Conservation (phyloP, 345 rosid genomes). For the Lumnitzera littorea region DNA sequence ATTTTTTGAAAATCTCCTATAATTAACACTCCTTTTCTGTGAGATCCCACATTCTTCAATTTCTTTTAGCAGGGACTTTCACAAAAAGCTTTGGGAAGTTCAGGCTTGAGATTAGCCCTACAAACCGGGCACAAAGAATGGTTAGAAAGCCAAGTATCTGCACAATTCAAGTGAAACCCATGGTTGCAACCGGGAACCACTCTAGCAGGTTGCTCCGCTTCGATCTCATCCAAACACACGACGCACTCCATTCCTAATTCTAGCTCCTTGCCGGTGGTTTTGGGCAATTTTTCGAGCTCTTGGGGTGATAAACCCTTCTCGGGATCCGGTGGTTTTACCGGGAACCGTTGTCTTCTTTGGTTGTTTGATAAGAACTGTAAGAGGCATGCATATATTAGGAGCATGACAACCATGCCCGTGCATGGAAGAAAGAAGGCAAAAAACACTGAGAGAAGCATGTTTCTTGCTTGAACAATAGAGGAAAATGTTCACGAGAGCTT, state of each 20-base stretch:
- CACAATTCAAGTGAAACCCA: conserved; percentile 73
- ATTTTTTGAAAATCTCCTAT: too few species aligned
- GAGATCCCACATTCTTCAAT: too few species aligned
- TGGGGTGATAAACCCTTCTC: conserved; percentile 43
- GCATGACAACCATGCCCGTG: conserved; percentile 53
- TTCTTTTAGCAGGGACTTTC: not conserved
- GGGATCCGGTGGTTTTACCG: conserved; percentile 18
- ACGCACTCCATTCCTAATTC: conserved; percentile 65
- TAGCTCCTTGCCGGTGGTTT: conserved; percentile 56
- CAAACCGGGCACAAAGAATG: conserved; percentile 67
- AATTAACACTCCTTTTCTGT: too few species aligned
- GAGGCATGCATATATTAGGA: conserved; percentile 50
- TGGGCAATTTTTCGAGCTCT: conserved; percentile 64
- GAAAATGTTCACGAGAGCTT: not conserved
- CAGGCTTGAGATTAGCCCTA: conserved; percentile 39
- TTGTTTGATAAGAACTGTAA: conserved; percentile 35
- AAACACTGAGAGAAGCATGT: conserved; percentile 47
- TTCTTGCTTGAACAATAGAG: not conserved
- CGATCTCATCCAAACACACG: conserved; percentile 75
- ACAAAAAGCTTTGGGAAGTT: conserved; percentile 6
- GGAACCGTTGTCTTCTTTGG: not conserved
- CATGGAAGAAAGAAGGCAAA: conserved; percentile 65
- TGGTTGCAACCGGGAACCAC: conserved; percentile 81
- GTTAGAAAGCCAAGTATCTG: conserved; percentile 73
- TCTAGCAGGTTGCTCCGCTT: conserved; percentile 42